Percentiles rank a stretch among this genome's conserved stretches.
Evolutionary conservation across 2,329 filamentous ascomycete species (phyloP).

Genomic region (Neospermospora avenae): DNA sequence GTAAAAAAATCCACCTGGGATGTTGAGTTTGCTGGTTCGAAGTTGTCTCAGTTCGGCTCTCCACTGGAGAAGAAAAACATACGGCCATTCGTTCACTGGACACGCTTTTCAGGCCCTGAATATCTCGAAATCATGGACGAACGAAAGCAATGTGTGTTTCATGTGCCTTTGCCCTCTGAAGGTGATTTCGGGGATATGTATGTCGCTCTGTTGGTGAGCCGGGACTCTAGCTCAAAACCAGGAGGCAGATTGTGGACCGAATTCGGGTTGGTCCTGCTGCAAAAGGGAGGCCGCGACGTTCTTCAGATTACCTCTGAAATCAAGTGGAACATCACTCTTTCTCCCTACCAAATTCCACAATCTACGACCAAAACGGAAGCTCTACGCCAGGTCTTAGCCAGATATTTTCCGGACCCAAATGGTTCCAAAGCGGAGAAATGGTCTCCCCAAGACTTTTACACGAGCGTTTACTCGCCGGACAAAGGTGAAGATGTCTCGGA

Average conservation of each 20-base stretch:
- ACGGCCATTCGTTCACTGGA: conserved; percentile 21
- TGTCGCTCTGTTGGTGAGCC: conserved; percentile 25
- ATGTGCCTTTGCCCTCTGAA: conserved; percentile 16
- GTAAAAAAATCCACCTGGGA: conserved; percentile 28
- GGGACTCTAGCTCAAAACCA: conserved; percentile 13
- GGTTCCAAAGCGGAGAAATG: conserved; percentile 32
- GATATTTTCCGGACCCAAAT: conserved; percentile 31
- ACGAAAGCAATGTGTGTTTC: conserved; percentile 16
- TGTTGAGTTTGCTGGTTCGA: conserved; percentile 13
- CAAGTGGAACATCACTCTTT: conserved; percentile 33
- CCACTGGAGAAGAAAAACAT: conserved; percentile 22
- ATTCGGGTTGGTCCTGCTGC: conserved; percentile 23
- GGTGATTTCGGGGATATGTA: conserved; percentile 24
- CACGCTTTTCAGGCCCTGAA: conserved; percentile 5
- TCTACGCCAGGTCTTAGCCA: conserved; percentile 28
- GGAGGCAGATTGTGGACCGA: conserved; percentile 33
- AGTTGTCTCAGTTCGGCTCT: conserved; percentile 19
- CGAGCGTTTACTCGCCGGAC: conserved; percentile 60
- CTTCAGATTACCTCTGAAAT: conserved; percentile 28
- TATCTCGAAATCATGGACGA: conserved; percentile 28
- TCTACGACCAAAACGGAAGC: conserved; percentile 17
- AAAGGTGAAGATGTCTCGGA: conserved; percentile 40
- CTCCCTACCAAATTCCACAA: conserved; percentile 21
- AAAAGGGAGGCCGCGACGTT: conserved; percentile 20
- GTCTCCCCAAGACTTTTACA: conserved; percentile 62